phyloP scores from a whole-genome alignment of 1,139 yeast genomes.

The Protomyces macrosporus region DNA sequence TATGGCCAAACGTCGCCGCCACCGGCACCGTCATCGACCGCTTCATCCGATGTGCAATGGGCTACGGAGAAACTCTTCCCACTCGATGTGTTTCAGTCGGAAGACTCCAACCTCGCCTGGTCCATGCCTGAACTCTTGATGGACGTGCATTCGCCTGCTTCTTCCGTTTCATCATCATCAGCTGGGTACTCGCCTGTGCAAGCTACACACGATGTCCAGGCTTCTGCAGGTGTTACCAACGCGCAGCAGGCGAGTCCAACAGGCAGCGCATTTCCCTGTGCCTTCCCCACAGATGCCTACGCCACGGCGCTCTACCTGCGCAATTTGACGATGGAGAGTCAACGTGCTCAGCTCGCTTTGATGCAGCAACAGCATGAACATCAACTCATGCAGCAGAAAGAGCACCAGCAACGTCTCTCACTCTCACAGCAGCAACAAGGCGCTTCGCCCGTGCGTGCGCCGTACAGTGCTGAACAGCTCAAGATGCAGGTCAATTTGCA shows the following conservation, averaged over 20 bases:
- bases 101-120: not conserved
- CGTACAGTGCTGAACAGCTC: not conserved
- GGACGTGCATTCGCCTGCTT: slow-evolving; percentile 7
- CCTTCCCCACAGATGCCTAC: not conserved
- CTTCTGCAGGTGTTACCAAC: not conserved
- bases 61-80: slow-evolving; percentile 23
- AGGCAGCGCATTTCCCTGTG: not conserved
- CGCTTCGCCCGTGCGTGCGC: not conserved
- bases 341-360: not conserved
- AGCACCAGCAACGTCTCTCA: not conserved
- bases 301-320: not conserved
- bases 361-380: slow-evolving; percentile 1
- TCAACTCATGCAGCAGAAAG: not conserved
- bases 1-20: not conserved
- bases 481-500: not conserved
- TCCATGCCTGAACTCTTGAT: slow-evolving; percentile 8
- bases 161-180: slow-evolving; percentile 5
- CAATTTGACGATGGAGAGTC: not conserved
- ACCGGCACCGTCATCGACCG: not conserved
- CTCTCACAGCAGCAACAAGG: not conserved
- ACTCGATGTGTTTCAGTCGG: not conserved
- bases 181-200: slow-evolving; percentile 1
- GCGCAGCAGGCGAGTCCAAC: not conserved
- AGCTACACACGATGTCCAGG: not conserved
- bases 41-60: not conserved